Conservation (phyloP, 1,284 basidiomycete genomes). For the Rhodotorula sp. region DNA sequence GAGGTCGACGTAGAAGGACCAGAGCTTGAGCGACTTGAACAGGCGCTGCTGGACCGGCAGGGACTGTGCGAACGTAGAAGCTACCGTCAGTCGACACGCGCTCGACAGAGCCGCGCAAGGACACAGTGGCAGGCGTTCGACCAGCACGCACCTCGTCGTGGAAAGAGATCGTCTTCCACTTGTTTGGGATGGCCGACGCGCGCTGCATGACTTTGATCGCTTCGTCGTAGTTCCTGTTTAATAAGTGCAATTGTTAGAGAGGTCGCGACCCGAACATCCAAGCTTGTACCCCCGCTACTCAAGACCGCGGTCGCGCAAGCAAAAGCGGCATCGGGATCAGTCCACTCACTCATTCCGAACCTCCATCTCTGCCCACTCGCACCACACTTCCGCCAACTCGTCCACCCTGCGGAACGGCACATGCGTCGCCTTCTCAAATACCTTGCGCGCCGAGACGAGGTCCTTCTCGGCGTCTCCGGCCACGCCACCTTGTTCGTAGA, state of each 20-base stretch:
- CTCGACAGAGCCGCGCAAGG: background rate
- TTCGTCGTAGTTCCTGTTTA: conserved; percentile 84
- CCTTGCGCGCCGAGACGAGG: conserved; percentile 79
- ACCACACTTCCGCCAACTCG: conserved; percentile 97
- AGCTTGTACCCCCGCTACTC: too few species aligned
- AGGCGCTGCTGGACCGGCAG: conserved; percentile 82
- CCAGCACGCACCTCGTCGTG: conserved; percentile 78
- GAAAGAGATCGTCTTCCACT: conserved; percentile 79
- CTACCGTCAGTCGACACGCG: too few species aligned
- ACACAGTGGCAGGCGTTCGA: too few species aligned
- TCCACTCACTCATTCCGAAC: conserved; percentile 80
- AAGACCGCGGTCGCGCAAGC: too few species aligned
- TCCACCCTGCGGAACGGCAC: conserved; percentile 94
- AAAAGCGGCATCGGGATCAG: background rate
- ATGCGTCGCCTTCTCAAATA: conserved; percentile 86
- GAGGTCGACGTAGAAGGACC: conserved; percentile 97
- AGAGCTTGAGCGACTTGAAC: conserved; percentile 97
- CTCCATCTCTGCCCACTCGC: conserved; percentile 99
- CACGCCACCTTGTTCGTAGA: conserved; percentile 89
- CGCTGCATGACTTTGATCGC: conserved; percentile 92
- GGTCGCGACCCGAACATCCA: too few species aligned
- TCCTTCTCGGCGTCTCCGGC: conserved; percentile 65
- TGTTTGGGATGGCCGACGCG: conserved; percentile 84
- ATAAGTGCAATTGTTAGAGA: too few species aligned
- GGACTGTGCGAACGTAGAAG: conserved; percentile 55